Base-by-base conservation (phyloP, 805 yeast genomes). In the Wickerhamomyces pijperi region DNA sequence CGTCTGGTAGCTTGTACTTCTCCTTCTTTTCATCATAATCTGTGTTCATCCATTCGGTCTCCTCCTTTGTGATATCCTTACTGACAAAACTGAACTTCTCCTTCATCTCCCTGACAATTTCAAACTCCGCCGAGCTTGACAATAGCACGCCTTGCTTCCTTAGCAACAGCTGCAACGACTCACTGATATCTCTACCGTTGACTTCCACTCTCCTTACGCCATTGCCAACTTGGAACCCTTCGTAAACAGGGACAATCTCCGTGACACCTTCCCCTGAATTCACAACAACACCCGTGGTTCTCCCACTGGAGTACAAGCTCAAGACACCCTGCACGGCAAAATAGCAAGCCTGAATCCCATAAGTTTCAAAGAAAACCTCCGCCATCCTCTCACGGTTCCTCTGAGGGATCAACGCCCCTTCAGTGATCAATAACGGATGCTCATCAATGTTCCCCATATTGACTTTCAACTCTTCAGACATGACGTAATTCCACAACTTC, bases 221-320 rank as follows among this genome's bases (percentile, higher is more conserved):
- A 2, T 78, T 67, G 0, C 88, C 78, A 14, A 88, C 55, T 12
- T 88, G 68, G 56, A 85, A 88, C 5, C 97, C 97, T 43, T 86
- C 87, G 58, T 76, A 90, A 0, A 90, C 85, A 0, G 97, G 96
- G 2, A 86, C 94, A 8, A 82, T 69, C 51, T 83, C 88, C 32
- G 83, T 73, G 19, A 86, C 94, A 4, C 97, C 97, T 57, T 88
- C 97, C 5, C 97, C 97, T n/a, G 81, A 73, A 53, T 88, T 96
- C 12, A 90, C 53, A 3, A 85, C 94, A 31, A 85, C 72, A 1
- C 97, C 97, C 0, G 95, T 87, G 7, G 97, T 88, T 47, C 85
- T 64, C 0, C 97, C 97, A 5, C 84, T 72, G 0, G 97, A 87
- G 60, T 90, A 88, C 32, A 88, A 62, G 3, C 95, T 71, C 32